These are phyloP conservation scores for Wickerhamomyces pijperi DNA, from an alignment of 805 yeast species.

Conservation along the genomic window DNA sequence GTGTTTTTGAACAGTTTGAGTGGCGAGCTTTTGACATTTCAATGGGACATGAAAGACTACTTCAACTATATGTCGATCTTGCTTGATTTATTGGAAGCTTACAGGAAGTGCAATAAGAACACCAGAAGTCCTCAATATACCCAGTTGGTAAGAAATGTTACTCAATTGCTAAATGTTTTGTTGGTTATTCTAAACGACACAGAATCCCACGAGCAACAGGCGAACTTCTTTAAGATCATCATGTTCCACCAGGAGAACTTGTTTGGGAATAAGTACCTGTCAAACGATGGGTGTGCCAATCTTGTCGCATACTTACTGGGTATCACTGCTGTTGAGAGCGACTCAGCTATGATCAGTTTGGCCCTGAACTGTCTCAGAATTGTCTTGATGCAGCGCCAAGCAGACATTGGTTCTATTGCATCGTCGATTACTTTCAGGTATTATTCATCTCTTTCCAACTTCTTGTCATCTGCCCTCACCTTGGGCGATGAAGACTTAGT, in stretches of 20 bases:
- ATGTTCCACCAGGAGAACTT: conserved; percentile 22
- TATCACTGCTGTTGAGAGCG: conserved; percentile 7
- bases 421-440: conserved; percentile 17
- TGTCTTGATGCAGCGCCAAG: conserved; percentile 21
- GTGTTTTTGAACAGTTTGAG: conserved; percentile 11
- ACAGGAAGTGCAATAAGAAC: conserved; percentile 9
- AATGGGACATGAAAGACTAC: conserved; percentile 18
- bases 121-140: conserved; percentile 8
- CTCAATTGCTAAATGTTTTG: conserved; percentile 10
- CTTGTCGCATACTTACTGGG: conserved; percentile 20
- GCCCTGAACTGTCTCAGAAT: conserved; percentile 23
- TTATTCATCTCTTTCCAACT: conserved; percentile 10
- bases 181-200: conserved; percentile 11
- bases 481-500: conserved; percentile 20
- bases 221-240: conserved; percentile 19
- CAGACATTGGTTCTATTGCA: conserved; percentile 17
- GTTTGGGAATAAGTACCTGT: conserved; percentile 20
- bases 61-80: conserved; percentile 16
- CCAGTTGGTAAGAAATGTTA: conserved; percentile 8
- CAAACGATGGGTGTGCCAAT: conserved; percentile 22
- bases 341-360: conserved; percentile 7
- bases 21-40: conserved; percentile 12
- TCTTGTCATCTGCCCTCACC: conserved; percentile 15
- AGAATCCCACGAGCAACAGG: conserved; percentile 14
- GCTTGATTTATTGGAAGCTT: conserved; percentile 13